These are phyloP conservation scores for Clonostachys solani DNA, from an alignment of 2,329 filamentous ascomycete species.

Conservation along the genomic window DNA sequence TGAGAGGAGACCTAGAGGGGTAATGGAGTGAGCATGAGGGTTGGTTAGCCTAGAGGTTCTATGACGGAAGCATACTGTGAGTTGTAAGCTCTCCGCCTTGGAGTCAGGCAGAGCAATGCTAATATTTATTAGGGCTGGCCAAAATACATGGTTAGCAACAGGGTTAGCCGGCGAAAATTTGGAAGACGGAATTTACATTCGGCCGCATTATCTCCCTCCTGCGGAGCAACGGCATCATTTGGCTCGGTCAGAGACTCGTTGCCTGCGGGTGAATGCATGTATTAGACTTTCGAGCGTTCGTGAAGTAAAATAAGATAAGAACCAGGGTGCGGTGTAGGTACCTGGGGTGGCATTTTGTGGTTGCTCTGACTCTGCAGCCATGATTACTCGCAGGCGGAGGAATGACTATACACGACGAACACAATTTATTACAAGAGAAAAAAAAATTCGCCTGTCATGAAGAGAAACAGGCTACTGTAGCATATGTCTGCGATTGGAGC, in stretches of 20 bases:
- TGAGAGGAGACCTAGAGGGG: conserved; percentile 71
- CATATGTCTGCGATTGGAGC: neutral
- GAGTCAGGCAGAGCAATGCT: conserved; percentile 79
- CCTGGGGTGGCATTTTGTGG: neutral
- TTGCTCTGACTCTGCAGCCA: neutral
- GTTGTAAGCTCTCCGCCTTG: conserved; percentile 68
- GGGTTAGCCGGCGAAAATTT: neutral
- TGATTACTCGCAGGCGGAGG: neutral
- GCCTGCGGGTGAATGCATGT: neutral
- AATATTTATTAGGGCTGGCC: conserved; percentile 51
- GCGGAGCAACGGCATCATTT: neutral
- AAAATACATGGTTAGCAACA: conserved; percentile 6
- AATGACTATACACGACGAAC: neutral
- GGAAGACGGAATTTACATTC: neutral
- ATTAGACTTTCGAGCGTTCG: neutral
- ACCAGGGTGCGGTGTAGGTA: neutral
- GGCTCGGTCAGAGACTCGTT: neutral
- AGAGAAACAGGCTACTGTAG: neutral
- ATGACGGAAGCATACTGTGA: conserved; percentile 61
- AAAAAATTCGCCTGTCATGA: neutral
- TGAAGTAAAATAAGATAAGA: neutral
- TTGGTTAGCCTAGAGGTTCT: neutral
- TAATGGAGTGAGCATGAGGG: neutral
- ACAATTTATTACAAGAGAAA: neutral
- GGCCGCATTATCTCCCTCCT: neutral